Percentiles rank a stretch among this genome's conserved stretches.
phyloP scores from a whole-genome alignment of 495 filamentous ascomycete species.

The Aspergillus campestris region DNA sequence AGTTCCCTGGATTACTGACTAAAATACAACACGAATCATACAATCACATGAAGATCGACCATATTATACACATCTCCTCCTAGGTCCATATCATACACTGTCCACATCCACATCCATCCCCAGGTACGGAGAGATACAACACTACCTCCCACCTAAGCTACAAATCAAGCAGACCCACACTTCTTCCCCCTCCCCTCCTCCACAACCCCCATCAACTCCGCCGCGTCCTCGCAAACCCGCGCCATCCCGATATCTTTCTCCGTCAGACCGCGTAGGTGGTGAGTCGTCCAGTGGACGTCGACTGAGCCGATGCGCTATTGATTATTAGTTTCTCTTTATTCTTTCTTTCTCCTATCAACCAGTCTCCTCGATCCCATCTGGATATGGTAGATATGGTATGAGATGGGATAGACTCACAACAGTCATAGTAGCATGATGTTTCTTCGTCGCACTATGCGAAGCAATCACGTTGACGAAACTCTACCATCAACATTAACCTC shows the following conservation, averaged over 20 bases:
- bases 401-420: conserved; percentile 25
- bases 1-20: too few relatives aligned
- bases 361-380: not conserved
- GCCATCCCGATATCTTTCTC: conserved; percentile 59
- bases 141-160: too few relatives aligned
- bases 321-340: conserved; percentile 3
- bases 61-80: too few relatives aligned
- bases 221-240: conserved; percentile 53
- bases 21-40: too few relatives aligned
- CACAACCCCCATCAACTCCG: conserved; percentile 32
- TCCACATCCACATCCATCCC: too few relatives aligned
- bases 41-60: too few relatives aligned
- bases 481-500: conserved; percentile 10
- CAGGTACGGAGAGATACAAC: too few relatives aligned
- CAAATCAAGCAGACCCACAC: conserved; percentile 19
- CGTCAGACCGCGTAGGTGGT: conserved; percentile 62
- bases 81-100: too few relatives aligned
- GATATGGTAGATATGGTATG: not conserved
- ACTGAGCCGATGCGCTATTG: conserved; percentile 31
- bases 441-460: conserved; percentile 33
- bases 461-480: conserved; percentile 34
- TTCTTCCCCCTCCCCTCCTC: conserved; percentile 28
- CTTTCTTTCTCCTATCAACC: not conserved
- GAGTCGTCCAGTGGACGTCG: conserved; percentile 61
- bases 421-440: conserved; percentile 42